Percentiles rank a stretch among this genome's conserved stretches.
These are phyloP conservation scores for Elsinoe arachidis DNA, from an alignment of 2,329 filamentous ascomycete species.

Conservation along the genomic window DNA sequence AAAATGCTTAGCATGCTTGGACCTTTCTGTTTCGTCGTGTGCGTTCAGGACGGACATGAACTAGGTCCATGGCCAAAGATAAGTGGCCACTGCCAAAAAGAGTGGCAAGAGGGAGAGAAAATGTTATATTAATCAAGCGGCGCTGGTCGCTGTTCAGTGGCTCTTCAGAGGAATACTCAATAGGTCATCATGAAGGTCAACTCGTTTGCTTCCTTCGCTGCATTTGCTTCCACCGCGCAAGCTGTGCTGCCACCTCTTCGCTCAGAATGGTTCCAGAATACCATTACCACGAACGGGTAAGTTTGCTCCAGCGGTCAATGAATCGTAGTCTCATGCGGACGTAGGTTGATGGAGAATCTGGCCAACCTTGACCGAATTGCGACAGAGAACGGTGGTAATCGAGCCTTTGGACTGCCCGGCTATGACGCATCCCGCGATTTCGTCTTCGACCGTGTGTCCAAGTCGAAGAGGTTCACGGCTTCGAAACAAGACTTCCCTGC, in stretches of 20 bases:
- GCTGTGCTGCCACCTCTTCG: slow-evolving; percentile 1
- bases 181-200: background rate
- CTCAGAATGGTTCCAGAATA: slow-evolving; percentile 3
- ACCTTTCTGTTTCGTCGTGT: slow-evolving; percentile 5
- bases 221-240: background rate
- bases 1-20: slow-evolving; percentile 12
- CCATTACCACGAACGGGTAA: slow-evolving; percentile 1
- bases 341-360: slow-evolving; percentile 47
- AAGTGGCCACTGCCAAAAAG: slow-evolving; percentile 1
- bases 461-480: slow-evolving; percentile 24
- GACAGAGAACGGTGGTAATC: slow-evolving; percentile 48
- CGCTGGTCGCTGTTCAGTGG: background rate
- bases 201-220: background rate
- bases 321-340: background rate
- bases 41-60: background rate
- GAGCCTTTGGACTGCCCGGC: slow-evolving; percentile 52
- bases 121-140: background rate
- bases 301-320: background rate
- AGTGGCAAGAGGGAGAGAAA: background rate
- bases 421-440: slow-evolving; percentile 52
- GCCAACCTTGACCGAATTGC: slow-evolving; percentile 48
- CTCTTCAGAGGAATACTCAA: background rate
- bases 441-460: slow-evolving; percentile 42
- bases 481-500: slow-evolving; percentile 45
- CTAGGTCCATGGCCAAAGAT: slow-evolving; percentile 1